phyloP scores from a whole-genome alignment of 768 basidiomycete species.

The Panaeolus cyanescens region DNA sequence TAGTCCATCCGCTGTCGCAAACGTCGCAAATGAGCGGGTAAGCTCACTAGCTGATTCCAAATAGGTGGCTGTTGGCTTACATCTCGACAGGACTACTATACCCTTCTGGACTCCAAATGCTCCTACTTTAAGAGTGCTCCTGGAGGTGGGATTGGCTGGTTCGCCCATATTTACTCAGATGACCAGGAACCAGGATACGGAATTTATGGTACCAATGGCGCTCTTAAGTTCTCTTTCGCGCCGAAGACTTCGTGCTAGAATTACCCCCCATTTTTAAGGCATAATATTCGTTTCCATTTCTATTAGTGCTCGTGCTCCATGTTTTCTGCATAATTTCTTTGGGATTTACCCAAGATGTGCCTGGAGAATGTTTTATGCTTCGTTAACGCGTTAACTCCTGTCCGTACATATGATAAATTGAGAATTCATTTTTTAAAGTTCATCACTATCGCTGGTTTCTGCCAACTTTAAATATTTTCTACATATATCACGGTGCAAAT shows the following conservation, averaged over 20 bases:
- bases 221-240: constrained; percentile 63
- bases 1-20: constrained; percentile 58
- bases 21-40: constrained; percentile 64
- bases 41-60: constrained; percentile 13
- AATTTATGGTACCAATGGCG: constrained; percentile 51
- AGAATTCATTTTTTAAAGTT: too few species aligned
- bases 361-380: too few species aligned
- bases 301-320: background rate
- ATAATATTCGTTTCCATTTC: background rate
- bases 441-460: too few species aligned
- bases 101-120: constrained; percentile 65
- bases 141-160: constrained; percentile 77
- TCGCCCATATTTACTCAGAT: constrained; percentile 80
- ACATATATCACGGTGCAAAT: too few species aligned
- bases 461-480: too few species aligned
- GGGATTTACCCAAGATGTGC: too few species aligned
- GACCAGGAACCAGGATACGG: constrained; percentile 70
- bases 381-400: too few species aligned
- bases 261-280: too few species aligned
- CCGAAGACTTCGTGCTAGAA: constrained; percentile 62
- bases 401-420: too few species aligned
- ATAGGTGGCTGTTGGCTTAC: background rate
- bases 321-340: too few species aligned
- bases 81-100: constrained; percentile 55
- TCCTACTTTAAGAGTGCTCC: constrained; percentile 56